Conservation (phyloP, 1,284 basidiomycete species). For the Blastosporella zonata region DNA sequence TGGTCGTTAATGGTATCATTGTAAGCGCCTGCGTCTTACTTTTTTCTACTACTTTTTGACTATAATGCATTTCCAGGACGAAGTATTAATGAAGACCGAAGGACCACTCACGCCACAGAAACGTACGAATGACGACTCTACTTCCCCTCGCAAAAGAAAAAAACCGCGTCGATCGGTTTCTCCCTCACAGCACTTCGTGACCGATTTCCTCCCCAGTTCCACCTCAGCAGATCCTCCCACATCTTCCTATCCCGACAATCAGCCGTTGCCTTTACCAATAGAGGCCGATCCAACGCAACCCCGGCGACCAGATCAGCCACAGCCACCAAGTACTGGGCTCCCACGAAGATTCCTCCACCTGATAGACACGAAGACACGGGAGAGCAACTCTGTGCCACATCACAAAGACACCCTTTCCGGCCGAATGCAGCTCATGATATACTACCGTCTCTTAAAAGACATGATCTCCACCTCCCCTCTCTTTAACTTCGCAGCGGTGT, state of each 20-base stretch:
- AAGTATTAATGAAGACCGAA: slow-evolving; percentile 30
- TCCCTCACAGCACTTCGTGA: slow-evolving; percentile 18
- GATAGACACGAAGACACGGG: slow-evolving; percentile 78
- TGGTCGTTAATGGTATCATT: slow-evolving; percentile 63
- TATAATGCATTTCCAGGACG: slow-evolving; percentile 19
- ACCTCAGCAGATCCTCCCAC: neutral
- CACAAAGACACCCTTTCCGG: slow-evolving; percentile 63
- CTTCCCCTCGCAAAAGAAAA: slow-evolving; percentile 25
- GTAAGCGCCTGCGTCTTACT: slow-evolving; percentile 35
- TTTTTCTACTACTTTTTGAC: neutral
- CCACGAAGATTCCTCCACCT: slow-evolving; percentile 41
- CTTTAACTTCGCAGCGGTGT: slow-evolving; percentile 56
- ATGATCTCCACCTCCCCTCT: slow-evolving; percentile 41
- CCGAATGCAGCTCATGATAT: slow-evolving; percentile 82
- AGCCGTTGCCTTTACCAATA: neutral
- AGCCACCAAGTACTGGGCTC: neutral
- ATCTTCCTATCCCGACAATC: neutral
- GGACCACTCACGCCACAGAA: slow-evolving; percentile 17
- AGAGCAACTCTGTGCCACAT: slow-evolving; percentile 49
- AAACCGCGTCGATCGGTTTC: slow-evolving; percentile 17
- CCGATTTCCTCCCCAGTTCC: slow-evolving; percentile 11
- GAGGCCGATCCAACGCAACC: neutral
- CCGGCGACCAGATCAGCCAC: neutral
- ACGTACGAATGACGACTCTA: slow-evolving; percentile 12
- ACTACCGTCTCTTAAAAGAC: slow-evolving; percentile 66